Base-by-base conservation (phyloP, 2,329 filamentous ascomycete genomes). In the Pseudogymnoascus sp. region DNA sequence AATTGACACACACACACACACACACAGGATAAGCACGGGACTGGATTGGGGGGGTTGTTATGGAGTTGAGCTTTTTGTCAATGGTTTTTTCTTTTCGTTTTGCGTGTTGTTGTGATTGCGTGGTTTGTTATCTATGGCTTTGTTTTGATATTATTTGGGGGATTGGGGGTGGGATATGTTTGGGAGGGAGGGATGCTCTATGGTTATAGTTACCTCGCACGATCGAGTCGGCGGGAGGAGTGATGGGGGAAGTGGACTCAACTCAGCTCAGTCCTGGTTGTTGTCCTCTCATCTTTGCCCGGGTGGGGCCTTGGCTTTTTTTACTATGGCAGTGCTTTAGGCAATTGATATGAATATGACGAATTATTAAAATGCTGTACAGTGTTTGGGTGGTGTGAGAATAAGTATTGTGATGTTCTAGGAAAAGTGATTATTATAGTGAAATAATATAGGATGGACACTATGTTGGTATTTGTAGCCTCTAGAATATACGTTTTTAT, bases 281-380 rank as follows among this genome's bases (percentile, higher is more conserved):
- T 34, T 34, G n/a, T 46, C 43, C 3, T 49, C 21, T 49, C 21
- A 49, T 28, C 25, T 53, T 53, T 53, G 46, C 23, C 25, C n/a
- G n/a, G 25, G 46, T 5, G 25, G 25, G 40, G 46, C 7, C 43
- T 28, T 49, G 6, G 23, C 5, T 31, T 31, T 31, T 53, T 53
- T 16, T 28, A 4, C 46, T 53, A 31, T 31, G 25, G 46, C 14
- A 53, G 46, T 53, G 46, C 46, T 31, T 53, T 53, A 53, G 46
- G 46, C 46, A 25, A 31, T 31, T 53, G 46, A 53, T 11, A 53
- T 53, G 46, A 53, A 53, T 53, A 31, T 53, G 46, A 53, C 5
- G 46, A 53, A 53, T 31, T 53, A 53, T 53, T 53, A 53, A 53
- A 53, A 5, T 53, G 25, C 14, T 49, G 23, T 1, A 4, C 28